phyloP scores from a whole-genome alignment of 768 basidiomycete species.

The Auriculariales sp. region DNA sequence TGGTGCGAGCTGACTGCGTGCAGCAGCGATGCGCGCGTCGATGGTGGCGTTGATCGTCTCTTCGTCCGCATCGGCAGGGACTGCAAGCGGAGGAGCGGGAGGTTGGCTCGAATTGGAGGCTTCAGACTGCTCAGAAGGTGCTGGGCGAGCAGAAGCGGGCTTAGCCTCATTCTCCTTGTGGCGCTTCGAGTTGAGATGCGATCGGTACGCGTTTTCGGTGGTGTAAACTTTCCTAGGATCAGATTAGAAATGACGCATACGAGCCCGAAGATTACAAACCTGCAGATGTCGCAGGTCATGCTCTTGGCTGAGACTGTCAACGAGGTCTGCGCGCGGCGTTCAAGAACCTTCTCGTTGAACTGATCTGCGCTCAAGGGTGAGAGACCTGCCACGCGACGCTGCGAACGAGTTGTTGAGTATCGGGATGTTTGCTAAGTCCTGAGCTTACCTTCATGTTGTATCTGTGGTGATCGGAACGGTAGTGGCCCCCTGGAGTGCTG shows the following conservation, averaged over 20 bases:
- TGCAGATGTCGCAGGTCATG: conserved; percentile 65
- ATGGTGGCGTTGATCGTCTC: conserved; percentile 39
- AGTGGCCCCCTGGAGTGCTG: conserved; percentile 52
- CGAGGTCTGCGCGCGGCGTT: conserved; percentile 63
- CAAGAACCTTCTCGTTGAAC: conserved; percentile 82
- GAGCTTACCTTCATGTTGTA: conserved; percentile 77
- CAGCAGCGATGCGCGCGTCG: conserved; percentile 61
- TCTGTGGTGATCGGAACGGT: conserved; percentile 86
- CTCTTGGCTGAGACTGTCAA: conserved; percentile 45
- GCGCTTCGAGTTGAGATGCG: conserved; percentile 79
- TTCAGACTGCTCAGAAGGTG: conserved; percentile 6
- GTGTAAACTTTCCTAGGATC: conserved; percentile 70
- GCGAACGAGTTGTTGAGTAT: not conserved
- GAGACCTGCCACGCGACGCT: conserved; percentile 75
- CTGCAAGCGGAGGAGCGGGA: conserved; percentile 2
- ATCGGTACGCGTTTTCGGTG: conserved; percentile 75
- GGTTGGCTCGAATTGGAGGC: conserved; percentile 3
- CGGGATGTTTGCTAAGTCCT: not conserved
- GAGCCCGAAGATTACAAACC: conserved; percentile 34
- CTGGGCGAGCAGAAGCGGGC: conserved; percentile 4
- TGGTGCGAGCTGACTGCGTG: conserved; percentile 45
- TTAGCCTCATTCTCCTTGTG: conserved; percentile 61
- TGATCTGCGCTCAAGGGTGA: conserved; percentile 63
- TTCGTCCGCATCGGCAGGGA: conserved; percentile 25
- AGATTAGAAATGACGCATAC: conserved; percentile 1